These are phyloP conservation scores for Geosmithia putterillii DNA, from an alignment of 2,329 filamentous ascomycete genomes.

Conservation along the genomic window DNA sequence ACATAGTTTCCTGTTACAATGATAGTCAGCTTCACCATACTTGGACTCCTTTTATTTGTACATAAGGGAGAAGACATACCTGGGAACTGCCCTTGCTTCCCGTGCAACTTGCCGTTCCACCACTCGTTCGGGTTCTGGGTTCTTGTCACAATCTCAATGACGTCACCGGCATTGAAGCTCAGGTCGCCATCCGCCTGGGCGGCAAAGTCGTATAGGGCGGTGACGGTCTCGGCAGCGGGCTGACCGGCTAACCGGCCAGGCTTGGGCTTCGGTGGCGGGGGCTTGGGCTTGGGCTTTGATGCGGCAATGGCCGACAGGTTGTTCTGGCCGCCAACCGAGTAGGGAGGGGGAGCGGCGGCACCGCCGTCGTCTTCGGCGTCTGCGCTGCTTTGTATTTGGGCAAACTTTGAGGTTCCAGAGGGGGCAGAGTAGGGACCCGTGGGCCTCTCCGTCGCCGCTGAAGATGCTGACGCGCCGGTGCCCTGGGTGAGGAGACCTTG, in stretches of 20 bases:
- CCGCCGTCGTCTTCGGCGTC: slow-evolving; percentile 23
- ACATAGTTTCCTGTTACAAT: slow-evolving; percentile 35
- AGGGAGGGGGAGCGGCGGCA: slow-evolving; percentile 55
- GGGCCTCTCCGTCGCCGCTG: background rate
- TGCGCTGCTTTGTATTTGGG: slow-evolving; percentile 18
- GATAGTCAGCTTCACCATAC: slow-evolving; percentile 9
- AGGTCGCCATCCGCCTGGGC: slow-evolving; percentile 91
- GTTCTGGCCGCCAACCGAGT: slow-evolving; percentile 37
- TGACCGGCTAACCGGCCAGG: slow-evolving; percentile 58
- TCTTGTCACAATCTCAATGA: slow-evolving; percentile 75
- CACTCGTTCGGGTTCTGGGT: slow-evolving; percentile 94
- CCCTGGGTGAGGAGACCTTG: slow-evolving; percentile 40
- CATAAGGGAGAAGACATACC: slow-evolving; percentile 41
- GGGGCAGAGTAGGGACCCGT: slow-evolving; percentile 8
- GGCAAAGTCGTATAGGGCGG: slow-evolving; percentile 90
- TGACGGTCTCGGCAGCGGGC: slow-evolving; percentile 63
- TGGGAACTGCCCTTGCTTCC: slow-evolving; percentile 83
- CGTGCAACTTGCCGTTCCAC: slow-evolving; percentile 79
- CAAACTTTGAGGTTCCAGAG: slow-evolving; percentile 12
- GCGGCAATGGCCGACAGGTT: slow-evolving; percentile 35
- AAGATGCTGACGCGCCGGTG: slow-evolving; percentile 17
- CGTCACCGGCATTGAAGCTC: slow-evolving; percentile 77
- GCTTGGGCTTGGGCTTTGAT: slow-evolving; percentile 48
- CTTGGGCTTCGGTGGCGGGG: slow-evolving; percentile 65
- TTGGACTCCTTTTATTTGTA: background rate